A percentile compares a stretch with the other conserved stretches of the same genome.
Evolutionary conservation across 1,284 basidiomycete genomes (phyloP).

Genomic region (Sutorius eximius): DNA sequence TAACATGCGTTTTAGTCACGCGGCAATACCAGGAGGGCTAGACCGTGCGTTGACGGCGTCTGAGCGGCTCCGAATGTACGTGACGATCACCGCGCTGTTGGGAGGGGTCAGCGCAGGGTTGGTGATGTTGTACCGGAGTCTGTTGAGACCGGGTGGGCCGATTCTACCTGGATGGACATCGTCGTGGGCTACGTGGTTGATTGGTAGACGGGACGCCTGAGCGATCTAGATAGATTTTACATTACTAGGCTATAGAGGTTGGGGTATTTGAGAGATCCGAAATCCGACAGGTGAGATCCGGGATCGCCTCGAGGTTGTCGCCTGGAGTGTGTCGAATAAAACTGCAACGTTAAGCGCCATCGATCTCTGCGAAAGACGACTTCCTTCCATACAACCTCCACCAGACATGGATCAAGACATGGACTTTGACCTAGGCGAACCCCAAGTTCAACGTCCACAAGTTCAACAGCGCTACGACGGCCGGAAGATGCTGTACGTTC

Average conservation of each 20-base stretch:
- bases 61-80: constrained; percentile 64
- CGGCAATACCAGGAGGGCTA: constrained; percentile 74
- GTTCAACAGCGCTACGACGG: constrained; percentile 41
- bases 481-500: constrained; percentile 80
- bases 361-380: constrained; percentile 18
- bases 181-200: constrained; percentile 60
- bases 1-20: constrained; percentile 44
- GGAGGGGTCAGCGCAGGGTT: constrained; percentile 70
- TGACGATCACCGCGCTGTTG: constrained; percentile 66
- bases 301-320: constrained; percentile 37
- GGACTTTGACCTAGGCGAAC: constrained; percentile 52
- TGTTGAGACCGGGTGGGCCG: constrained; percentile 57
- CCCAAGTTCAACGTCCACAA: constrained; percentile 38
- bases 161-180: constrained; percentile 52
- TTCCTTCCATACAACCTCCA: neutral
- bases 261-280: constrained; percentile 27
- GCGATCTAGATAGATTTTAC: constrained; percentile 13
- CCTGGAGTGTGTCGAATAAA: constrained; percentile 20
- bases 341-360: constrained; percentile 7
- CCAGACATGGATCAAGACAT: constrained; percentile 75
- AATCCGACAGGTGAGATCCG: constrained; percentile 39
- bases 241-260: constrained; percentile 16
- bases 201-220: constrained; percentile 49
- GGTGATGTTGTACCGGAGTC: constrained; percentile 66
- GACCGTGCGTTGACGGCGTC: constrained; percentile 72